phyloP scores from a whole-genome alignment of 2,329 filamentous ascomycete genomes.

The Tolypocladium amazonense region DNA sequence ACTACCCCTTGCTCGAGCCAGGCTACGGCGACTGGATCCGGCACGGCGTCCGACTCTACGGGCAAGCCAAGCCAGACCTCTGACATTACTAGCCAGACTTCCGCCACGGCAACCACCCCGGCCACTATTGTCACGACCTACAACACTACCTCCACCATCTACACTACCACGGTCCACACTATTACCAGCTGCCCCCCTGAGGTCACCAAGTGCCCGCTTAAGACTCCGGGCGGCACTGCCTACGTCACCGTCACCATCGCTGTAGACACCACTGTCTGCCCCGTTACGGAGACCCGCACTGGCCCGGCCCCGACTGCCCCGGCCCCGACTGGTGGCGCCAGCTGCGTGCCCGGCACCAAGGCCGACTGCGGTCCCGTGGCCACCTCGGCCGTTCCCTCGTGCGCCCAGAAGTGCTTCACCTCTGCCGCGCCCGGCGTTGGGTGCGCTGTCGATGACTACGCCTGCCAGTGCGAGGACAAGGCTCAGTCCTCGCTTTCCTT shows the following conservation, averaged over 20 bases:
- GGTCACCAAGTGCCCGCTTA: no score
- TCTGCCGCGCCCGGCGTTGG: conserved; percentile 13
- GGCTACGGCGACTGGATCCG: not conserved
- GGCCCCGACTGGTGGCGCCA: not conserved
- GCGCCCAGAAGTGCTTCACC: conserved; percentile 16
- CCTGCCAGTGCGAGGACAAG: conserved; percentile 15
- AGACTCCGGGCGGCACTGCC: no score
- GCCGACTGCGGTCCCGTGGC: conserved; percentile 14
- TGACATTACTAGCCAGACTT: no score
- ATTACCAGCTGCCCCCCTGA: no score
- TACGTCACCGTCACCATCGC: no score
- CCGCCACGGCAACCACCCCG: no score
- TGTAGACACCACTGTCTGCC: no score
- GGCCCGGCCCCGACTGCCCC: no score
- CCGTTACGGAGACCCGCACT: no score
- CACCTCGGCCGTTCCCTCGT: conserved; percentile 13
- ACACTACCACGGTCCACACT: no score
- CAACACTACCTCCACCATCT: no score
- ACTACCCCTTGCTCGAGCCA: conserved; percentile 3
- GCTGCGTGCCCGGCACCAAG: conserved; percentile 6
- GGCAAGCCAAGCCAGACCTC: not conserved
- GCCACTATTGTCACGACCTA: no score
- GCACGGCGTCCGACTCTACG: not conserved
- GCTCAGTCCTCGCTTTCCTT: conserved; percentile 12
- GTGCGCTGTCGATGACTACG: conserved; percentile 15